These are phyloP conservation scores for Abortiporus biennis DNA, from an alignment of 1,284 basidiomycete genomes.

Conservation along the genomic window DNA sequence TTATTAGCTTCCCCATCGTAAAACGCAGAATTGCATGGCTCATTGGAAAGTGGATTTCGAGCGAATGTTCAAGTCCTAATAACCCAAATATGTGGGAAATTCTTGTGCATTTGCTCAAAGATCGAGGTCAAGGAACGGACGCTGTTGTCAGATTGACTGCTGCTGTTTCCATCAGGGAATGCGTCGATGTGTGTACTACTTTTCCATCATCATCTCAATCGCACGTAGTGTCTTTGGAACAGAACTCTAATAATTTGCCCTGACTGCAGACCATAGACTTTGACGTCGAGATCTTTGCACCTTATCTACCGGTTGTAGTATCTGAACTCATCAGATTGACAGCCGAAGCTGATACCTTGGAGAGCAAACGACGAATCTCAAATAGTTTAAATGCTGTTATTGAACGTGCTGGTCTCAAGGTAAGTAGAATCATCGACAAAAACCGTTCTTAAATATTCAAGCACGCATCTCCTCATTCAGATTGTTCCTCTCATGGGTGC, in stretches of 20 bases:
- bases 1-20: conserved; percentile 78
- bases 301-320: conserved; percentile 54
- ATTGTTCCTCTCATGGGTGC: conserved; percentile 63
- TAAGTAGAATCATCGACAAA: conserved; percentile 24
- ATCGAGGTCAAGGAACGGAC: conserved; percentile 67
- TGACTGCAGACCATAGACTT: conserved; percentile 49
- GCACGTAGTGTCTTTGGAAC: conserved; percentile 7
- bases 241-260: conserved; percentile 1
- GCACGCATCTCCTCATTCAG: no score
- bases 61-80: conserved; percentile 55
- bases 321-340: conserved; percentile 62
- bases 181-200: conserved; percentile 72
- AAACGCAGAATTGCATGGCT: conserved; percentile 89
- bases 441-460: background rate
- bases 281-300: conserved; percentile 48
- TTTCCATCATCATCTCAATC: no score
- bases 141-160: conserved; percentile 80
- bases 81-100: conserved; percentile 74
- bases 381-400: conserved; percentile 70
- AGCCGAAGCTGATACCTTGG: conserved; percentile 69
- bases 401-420: conserved; percentile 56
- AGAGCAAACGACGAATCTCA: conserved; percentile 74
- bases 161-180: conserved; percentile 68
- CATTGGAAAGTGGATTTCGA: conserved; percentile 78
- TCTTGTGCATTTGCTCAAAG: conserved; percentile 66